Evolutionary conservation across 179 eudicot species (phyloP), one percentile per base, ranked within the genome.

Genomic region (Actinidia polygama): DNA sequence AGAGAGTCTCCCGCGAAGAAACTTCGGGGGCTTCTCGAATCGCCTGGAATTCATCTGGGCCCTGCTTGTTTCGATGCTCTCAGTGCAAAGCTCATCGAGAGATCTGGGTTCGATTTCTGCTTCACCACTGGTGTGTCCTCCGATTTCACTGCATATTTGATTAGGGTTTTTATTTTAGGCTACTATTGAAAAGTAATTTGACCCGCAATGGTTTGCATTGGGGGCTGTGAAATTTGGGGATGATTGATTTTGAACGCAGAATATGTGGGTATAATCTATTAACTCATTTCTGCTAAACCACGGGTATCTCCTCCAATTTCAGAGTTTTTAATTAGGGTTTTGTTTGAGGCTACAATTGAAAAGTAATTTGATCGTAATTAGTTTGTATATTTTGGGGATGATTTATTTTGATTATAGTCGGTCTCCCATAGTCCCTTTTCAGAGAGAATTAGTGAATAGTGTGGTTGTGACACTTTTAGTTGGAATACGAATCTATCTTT

Each of bases 61-160:
- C 98, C 99, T 0, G 99, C 99, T 51, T 94, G 98, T 89, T 96
- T 94, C 78, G 96, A 96, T 72, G 97, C 92, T 82, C 94, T 96
- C 51, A 94, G 98, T 71, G 98, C 99, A 23, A 93, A 90, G 89
- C 98, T 96, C 24, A 94, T 94, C 11, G 87, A 96, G 79, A 64
- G 78, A 75, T 91, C 97, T 66, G 96, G 95, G 7, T 96, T 96
- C 78, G 85, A 89, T 64, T 94, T 89, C 87, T 90, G 94, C 90
- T 96, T 96, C 82, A 91, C 97, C 49, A 91, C 93, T 83, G 99
- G 98, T 95, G 87, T 51, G 12, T 49, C 5, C 51, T 79, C 21
- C n/a, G 26, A 44, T 49, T 51, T 55, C n/a, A 5, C 19, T 23
- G 6, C 16, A 8, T 44, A 12, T 49, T 2, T 16, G 12, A 19